These are phyloP conservation scores for Cryphonectria radicalis DNA, from an alignment of 2,329 filamentous ascomycete genomes.

Conservation along the genomic window DNA sequence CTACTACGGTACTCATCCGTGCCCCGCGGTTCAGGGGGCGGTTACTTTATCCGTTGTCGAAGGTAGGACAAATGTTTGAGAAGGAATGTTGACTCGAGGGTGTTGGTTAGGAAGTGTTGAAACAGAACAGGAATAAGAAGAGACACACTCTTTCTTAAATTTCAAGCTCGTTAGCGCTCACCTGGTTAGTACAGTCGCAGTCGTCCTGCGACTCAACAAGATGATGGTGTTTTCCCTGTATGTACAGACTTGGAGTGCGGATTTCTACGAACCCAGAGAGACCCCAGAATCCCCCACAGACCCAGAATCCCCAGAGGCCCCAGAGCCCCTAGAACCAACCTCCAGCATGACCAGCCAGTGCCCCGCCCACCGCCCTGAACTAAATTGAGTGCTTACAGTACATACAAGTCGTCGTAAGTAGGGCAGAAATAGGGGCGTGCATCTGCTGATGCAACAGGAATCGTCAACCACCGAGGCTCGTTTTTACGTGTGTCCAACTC, in stretches of 20 bases:
- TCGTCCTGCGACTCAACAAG: neutral
- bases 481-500: neutral
- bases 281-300: neutral
- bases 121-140: neutral
- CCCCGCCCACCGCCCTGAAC: neutral
- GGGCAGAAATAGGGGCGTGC: too few relatives aligned
- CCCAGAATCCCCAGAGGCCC: too few relatives aligned
- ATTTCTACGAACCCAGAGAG: neutral
- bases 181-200: neutral
- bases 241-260: neutral
- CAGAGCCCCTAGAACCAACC: neutral
- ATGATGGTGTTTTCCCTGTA: neutral
- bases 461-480: neutral
- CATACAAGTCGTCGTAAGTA: neutral
- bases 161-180: neutral
- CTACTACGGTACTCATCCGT: neutral
- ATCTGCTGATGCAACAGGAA: neutral
- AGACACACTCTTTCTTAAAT: too few relatives aligned
- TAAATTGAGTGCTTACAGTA: neutral
- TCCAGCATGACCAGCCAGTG: neutral
- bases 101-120: neutral
- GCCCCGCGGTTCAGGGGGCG: neutral
- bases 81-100: neutral
- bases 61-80: neutral
- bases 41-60: neutral